A percentile compares a stretch with the other conserved stretches of the same genome.
These are phyloP conservation scores for Volvariella surrecta DNA, from an alignment of 1,284 basidiomycete species.

Conservation along the genomic window DNA sequence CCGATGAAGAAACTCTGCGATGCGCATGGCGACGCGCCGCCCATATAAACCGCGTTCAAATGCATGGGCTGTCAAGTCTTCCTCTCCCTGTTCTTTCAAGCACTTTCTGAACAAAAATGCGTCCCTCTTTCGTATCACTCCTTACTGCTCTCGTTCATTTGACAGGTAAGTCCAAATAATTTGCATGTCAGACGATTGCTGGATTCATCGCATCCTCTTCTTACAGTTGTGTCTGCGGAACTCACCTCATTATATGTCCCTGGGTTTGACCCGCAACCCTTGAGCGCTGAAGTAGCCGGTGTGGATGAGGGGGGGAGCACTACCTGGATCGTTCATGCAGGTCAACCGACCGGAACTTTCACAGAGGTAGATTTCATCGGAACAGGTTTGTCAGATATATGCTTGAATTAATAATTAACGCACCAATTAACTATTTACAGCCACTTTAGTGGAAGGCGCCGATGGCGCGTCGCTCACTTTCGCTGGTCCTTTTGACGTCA, in stretches of 20 bases:
- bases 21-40: too few species aligned
- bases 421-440: slow-evolving; percentile 9
- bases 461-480: slow-evolving; percentile 15
- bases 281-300: slow-evolving; percentile 18
- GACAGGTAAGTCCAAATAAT: background rate
- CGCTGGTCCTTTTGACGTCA: slow-evolving; percentile 5
- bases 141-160: background rate
- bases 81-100: background rate
- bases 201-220: background rate
- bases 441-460: slow-evolving; percentile 18
- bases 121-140: background rate
- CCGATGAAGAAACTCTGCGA: too few species aligned
- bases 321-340: slow-evolving; percentile 17
- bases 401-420: background rate
- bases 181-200: background rate
- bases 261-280: slow-evolving; percentile 16
- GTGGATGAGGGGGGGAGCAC: slow-evolving; percentile 16
- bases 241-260: slow-evolving; percentile 14
- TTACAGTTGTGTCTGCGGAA: background rate
- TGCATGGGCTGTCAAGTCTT: background rate
- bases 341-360: slow-evolving; percentile 9
- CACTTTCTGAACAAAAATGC: background rate
- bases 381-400: slow-evolving; percentile 10
- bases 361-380: slow-evolving; percentile 10
- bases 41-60: too few species aligned